Evolutionary conservation across 805 yeast genomes (phyloP).

Genomic region (Kazachstania martiniae): DNA sequence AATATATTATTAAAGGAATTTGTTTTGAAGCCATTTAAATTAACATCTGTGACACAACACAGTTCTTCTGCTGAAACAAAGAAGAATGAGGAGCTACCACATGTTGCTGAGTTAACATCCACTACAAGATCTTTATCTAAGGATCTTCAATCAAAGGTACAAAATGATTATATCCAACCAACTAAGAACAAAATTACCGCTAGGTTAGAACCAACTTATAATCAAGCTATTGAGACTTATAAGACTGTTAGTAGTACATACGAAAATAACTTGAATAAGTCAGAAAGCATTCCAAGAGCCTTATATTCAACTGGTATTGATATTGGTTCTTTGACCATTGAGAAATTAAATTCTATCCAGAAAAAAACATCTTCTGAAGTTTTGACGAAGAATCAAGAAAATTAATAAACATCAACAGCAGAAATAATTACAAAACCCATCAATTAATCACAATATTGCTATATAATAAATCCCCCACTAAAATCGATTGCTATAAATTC

Average conservation of each 20-base stretch:
- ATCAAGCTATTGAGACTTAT: constrained; percentile 16
- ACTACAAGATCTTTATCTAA: constrained; percentile 21
- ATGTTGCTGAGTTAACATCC: constrained; percentile 19
- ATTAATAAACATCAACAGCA: too few species aligned
- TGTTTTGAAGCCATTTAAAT: constrained; percentile 21
- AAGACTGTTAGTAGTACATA: constrained; percentile 17
- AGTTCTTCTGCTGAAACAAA: constrained; percentile 1
- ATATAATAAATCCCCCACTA: too few species aligned
- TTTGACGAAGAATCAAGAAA: background rate
- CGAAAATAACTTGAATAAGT: constrained; percentile 14
- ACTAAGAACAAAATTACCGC: constrained; percentile 17
- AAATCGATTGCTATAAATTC: too few species aligned
- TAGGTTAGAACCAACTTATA: constrained; percentile 16
- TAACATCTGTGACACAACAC: background rate
- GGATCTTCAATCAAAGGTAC: constrained; percentile 17
- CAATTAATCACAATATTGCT: too few species aligned
- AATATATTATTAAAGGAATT: constrained; percentile 20
- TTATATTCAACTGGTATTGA: constrained; percentile 25
- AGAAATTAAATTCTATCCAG: constrained; percentile 14
- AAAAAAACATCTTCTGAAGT: background rate
- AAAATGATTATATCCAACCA: constrained; percentile 14
- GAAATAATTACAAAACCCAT: too few species aligned
- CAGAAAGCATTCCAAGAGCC: constrained; percentile 26
- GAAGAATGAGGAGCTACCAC: constrained; percentile 11
- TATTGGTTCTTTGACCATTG: constrained; percentile 20